A percentile compares a stretch with the other conserved stretches of the same genome.
Conservation (phyloP, 2,329 filamentous ascomycete species). For the Coniochaeta sp. region DNA sequence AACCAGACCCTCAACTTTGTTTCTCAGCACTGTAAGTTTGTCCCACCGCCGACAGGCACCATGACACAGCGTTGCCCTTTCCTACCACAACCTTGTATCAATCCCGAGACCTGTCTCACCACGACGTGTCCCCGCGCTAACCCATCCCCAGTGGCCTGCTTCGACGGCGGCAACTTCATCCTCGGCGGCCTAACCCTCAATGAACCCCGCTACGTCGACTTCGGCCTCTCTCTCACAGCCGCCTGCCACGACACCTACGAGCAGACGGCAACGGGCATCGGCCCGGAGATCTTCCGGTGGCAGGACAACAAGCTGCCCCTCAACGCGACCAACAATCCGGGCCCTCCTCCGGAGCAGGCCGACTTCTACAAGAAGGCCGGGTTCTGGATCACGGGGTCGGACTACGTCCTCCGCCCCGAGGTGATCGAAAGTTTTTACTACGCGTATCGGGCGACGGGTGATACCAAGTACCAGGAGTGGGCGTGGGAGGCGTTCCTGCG, state of each 20-base stretch:
- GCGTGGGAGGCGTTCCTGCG: slow-evolving; percentile 71
- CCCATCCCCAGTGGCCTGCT: slow-evolving; percentile 59
- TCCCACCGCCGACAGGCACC: background rate
- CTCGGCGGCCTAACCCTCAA: slow-evolving; percentile 67
- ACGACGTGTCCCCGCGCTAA: background rate
- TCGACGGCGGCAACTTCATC: slow-evolving; percentile 79
- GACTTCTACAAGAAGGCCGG: slow-evolving; percentile 61
- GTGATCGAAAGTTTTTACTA: slow-evolving; percentile 84
- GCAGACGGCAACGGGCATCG: slow-evolving; percentile 63
- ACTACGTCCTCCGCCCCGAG: slow-evolving; percentile 70
- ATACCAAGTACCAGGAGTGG: slow-evolving; percentile 73
- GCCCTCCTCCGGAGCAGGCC: slow-evolving; percentile 35
- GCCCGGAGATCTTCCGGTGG: slow-evolving; percentile 68
- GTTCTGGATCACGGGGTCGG: slow-evolving; percentile 58
- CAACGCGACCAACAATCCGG: slow-evolving; percentile 31
- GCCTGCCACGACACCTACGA: slow-evolving; percentile 70
- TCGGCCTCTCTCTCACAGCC: slow-evolving; percentile 64
- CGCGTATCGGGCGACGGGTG: slow-evolving; percentile 72
- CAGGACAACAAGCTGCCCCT: slow-evolving; percentile 30
- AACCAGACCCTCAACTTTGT: slow-evolving; percentile 34
- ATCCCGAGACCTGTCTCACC: background rate
- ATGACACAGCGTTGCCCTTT: background rate
- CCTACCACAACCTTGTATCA: slow-evolving; percentile 17
- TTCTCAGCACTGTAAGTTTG: slow-evolving; percentile 42
- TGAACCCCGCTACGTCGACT: slow-evolving; percentile 60